Conservation (phyloP, 306 rosid species). For the Vigna angularis region DNA sequence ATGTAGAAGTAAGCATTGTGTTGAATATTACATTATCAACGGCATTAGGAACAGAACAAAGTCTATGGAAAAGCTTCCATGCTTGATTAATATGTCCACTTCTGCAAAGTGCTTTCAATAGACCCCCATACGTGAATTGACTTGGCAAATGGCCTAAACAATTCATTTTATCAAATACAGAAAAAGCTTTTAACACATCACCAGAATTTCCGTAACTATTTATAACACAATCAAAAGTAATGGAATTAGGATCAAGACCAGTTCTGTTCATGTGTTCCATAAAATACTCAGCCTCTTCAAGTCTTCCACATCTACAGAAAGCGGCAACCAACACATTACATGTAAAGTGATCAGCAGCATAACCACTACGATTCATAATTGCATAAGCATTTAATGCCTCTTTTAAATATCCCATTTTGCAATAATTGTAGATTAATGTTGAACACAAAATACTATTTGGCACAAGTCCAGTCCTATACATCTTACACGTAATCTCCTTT, state of each 20-base stretch:
- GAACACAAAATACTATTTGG: slow-evolving; percentile 67
- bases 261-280: slow-evolving; percentile 73
- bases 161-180: slow-evolving; percentile 67
- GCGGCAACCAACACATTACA: slow-evolving; percentile 64
- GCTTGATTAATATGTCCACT: slow-evolving; percentile 72
- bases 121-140: slow-evolving; percentile 66
- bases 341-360: slow-evolving; percentile 58
- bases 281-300: slow-evolving; percentile 69
- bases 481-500: slow-evolving; percentile 70
- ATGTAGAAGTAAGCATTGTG: slow-evolving; percentile 58
- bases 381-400: slow-evolving; percentile 67
- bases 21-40: slow-evolving; percentile 69
- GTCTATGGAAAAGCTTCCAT: slow-evolving; percentile 50
- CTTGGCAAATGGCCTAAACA: slow-evolving; percentile 66
- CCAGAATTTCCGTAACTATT: slow-evolving; percentile 68
- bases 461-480: slow-evolving; percentile 62
- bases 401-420: slow-evolving; percentile 65
- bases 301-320: slow-evolving; percentile 64
- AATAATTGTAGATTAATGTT: slow-evolving; percentile 68
- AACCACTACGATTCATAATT: slow-evolving; percentile 64
- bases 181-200: slow-evolving; percentile 62
- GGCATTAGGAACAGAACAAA: slow-evolving; percentile 57
- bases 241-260: slow-evolving; percentile 60
- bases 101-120: slow-evolving; percentile 70
- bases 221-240: slow-evolving; percentile 67